Base-by-base conservation (phyloP, 768 basidiomycete species). In the Mycena maculata region DNA sequence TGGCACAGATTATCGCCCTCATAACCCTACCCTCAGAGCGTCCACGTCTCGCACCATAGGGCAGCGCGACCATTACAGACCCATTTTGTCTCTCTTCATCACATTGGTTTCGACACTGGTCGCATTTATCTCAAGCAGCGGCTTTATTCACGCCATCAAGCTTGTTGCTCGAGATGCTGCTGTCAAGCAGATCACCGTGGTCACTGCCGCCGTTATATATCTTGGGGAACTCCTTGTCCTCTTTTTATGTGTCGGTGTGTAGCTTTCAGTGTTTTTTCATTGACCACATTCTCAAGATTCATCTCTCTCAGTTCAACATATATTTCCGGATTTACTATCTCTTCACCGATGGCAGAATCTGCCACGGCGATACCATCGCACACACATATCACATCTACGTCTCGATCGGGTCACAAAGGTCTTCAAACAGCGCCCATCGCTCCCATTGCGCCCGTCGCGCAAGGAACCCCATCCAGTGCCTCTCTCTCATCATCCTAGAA, bases 331-430 rank as follows among this genome's bases (percentile, higher is more conserved):
- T 33, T 18, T 38, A 38, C 36, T 54, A 3, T 36, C 22, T 13
- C n/a, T 38, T 13, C 33, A 39, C n/a, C 9, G 25, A 16, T 16
- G 7, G n/a, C 31, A 45, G 6, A 9, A 15, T 12, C 33, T 48
- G 7, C 38, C 48, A 10, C 20, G 4, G 6, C 31, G 59, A 41
- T 60, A 50, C 18, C 59, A 52, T 31, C 59, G 59, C 16, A 60
- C 59, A 6, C 59, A 60, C 27, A 60, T 49, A 2, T 49, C 47
- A 0, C 59, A 60, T 23, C 4, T 60, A 9, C 33, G 59, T 6
- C 36, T 60, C 7, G 48, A 49, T 16, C 47, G 59, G 3, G n/a
- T 12, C 18, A 9, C 36, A 27, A 41, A 31, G 13, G 25, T 18
- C 15, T 56, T 25, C 8, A 10, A 20, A 3, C 11, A 31, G 15